phyloP scores from a whole-genome alignment of 805 yeast genomes.

The Teunomyces cretensis region DNA sequence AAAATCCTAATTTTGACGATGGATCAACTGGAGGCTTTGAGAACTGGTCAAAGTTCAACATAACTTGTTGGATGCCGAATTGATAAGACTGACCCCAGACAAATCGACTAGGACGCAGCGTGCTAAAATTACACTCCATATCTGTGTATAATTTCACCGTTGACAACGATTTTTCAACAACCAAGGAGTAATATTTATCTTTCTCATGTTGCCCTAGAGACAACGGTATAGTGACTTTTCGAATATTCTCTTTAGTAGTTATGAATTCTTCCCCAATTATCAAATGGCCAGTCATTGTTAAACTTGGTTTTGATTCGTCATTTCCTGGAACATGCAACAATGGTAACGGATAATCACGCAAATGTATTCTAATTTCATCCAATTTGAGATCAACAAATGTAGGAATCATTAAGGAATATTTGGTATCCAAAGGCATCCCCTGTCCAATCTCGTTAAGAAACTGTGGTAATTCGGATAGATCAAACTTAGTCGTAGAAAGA shows the following conservation, averaged over 20 bases:
- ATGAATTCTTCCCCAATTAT: conserved; percentile 67
- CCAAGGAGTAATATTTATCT: conserved; percentile 49
- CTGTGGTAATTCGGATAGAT: conserved; percentile 45
- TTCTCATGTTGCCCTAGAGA: conserved; percentile 45
- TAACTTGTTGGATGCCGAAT: conserved; percentile 78
- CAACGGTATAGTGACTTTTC: conserved; percentile 63
- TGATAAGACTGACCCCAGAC: conserved; percentile 86
- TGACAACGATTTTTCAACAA: conserved; percentile 73
- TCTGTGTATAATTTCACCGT: conserved; percentile 71
- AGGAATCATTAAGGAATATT: conserved; percentile 70
- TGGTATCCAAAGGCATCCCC: conserved; percentile 72
- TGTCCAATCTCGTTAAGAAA: conserved; percentile 75
- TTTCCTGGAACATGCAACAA: conserved; percentile 66
- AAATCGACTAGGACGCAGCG: conserved; percentile 60
- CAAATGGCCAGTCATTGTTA: conserved; percentile 57
- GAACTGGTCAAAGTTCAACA: conserved; percentile 76
- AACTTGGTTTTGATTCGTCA: conserved; percentile 18
- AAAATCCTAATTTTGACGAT: conserved; percentile 79
- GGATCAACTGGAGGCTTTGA: conserved; percentile 90
- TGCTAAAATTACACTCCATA: conserved; percentile 52
- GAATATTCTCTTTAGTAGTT: conserved; percentile 48
- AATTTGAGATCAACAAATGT: conserved; percentile 54
- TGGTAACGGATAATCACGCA: conserved; percentile 88
- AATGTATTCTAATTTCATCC: conserved; percentile 63
- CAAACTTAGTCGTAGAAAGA: conserved; percentile 28